Evolutionary conservation across 2,329 filamentous ascomycete genomes (phyloP), one percentile per base, ranked within the genome.

Genomic region (Podosphaera xanthii): DNA sequence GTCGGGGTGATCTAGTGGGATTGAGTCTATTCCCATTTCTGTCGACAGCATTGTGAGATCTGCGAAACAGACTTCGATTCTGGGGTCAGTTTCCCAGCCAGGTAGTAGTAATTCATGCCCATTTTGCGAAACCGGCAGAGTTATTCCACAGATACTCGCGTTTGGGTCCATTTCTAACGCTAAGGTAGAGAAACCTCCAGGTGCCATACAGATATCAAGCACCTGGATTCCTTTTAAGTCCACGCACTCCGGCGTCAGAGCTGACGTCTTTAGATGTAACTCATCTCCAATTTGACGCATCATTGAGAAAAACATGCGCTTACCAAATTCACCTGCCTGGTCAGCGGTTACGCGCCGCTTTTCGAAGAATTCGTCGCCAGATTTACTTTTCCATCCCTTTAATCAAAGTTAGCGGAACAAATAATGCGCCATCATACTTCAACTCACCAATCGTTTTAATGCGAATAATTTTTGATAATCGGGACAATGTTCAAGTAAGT

Each of bases 231-330:
- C 31, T 9, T 30, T 22, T 12, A 46, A 52, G 12, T 36, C 40
- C 9, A 12, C 4, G 9, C 46, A 31, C 7, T 54, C 31, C 1
- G 55, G 49, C 31, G 31, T 56, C 22, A 66, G 55, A 38, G 59
- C 60, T 7, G 53, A 42, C 3, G 63, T 63, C 4, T 46, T n/a
- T 1, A 42, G 7, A 6, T 78, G 63, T 31, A 79, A 64, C 56
- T 77, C 71, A 1, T 66, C 14, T 1, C 66, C 74, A 42, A 79
- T 75, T 0, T 60, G 57, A 48, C 65, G 62, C 74, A 76, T 77
- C 66, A 76, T 66, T 0, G 60, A 30, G 36, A 38, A 40, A 58
- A 58, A 58, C 30, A 22, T 46, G 7, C 49, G 48, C 55, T 44
- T 42, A 7, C 8, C 59, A 5, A 66, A 62, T 3, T 61, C 48